Evolutionary conservation across 176 grass and related monocot species (phyloP), one percentile per base, ranked within the genome.

Genomic region (Aechmea fasciata): DNA sequence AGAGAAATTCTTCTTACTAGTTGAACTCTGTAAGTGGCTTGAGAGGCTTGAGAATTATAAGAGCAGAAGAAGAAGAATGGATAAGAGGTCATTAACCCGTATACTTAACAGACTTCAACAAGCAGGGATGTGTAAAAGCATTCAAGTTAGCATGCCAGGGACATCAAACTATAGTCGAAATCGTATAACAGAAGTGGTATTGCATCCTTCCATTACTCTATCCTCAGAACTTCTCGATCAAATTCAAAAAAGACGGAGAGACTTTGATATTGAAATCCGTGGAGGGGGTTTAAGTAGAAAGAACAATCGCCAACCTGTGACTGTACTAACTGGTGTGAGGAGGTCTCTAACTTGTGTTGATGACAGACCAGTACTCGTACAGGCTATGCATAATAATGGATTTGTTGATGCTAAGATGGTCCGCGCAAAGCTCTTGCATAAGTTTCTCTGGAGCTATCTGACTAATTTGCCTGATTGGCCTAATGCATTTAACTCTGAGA

Each of bases 371-470:
- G 76, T 90, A 74, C 52, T 90, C 59, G 49, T 83, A 61, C 83
- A 88, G 71, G 81, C 80, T 79, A 97, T 97, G 89, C 78, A 83
- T 81, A 79, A 83, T 50, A 97, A 97, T 83, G 93, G 93, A 75
- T 92, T 87, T 84, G 79, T 87, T n/a, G 64, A 69, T 74, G 89
- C 86, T 72, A 92, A 92, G 79, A 97, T 97, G 93, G 78, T 92
- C 52, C 82, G 93, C n/a, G 86, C 79, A 62, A 97, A 85, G 80
- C 79, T 97, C 6, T 78, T 97, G 65, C 89, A 97, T 83, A 92
- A 83, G 64, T 97, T 90, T 85, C 64, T 97, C 20, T 97, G 89
- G 93, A 63, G 49, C 54, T 92, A 83, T 81, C 68, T 90, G 14
- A 87, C 50, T 73, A 66, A 51, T 77, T 90, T 81, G 77, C 77